Evolutionary conservation across 2,329 filamentous ascomycete species (phyloP).

Genomic region (Eutypella sp.): DNA sequence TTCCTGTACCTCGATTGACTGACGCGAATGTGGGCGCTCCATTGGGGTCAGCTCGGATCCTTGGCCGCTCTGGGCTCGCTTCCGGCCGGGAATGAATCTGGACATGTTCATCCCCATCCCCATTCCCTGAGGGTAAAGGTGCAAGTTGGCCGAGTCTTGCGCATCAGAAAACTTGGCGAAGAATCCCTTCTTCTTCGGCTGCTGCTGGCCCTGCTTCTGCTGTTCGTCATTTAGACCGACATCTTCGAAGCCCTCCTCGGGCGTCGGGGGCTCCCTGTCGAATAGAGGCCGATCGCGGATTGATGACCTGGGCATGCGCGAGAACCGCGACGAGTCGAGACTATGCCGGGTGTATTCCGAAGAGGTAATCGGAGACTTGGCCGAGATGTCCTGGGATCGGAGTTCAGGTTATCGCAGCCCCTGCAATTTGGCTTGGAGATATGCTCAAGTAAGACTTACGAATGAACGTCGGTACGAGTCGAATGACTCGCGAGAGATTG

Average conservation of each 20-base stretch:
- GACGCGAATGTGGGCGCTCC: slow-evolving; percentile 25
- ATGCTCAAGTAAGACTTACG: slow-evolving; percentile 49
- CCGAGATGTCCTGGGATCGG: slow-evolving; percentile 69
- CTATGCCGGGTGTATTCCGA: slow-evolving; percentile 66
- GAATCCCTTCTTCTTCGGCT: slow-evolving; percentile 69
- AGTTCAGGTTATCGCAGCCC: slow-evolving; percentile 4
- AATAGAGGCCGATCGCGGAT: slow-evolving; percentile 53
- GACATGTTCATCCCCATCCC: no score
- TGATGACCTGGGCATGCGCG: slow-evolving; percentile 57
- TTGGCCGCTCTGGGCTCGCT: slow-evolving; percentile 29
- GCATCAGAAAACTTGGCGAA: slow-evolving; percentile 74
- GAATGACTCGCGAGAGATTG: slow-evolving; percentile 93
- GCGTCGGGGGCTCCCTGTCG: slow-evolving; percentile 57
- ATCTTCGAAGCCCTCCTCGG: slow-evolving; percentile 83
- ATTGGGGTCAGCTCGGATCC: slow-evolving; percentile 27
- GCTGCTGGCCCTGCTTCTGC: slow-evolving; percentile 39
- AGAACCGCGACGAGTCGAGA: slow-evolving; percentile 68
- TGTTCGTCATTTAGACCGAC: slow-evolving; percentile 78
- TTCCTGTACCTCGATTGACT: slow-evolving; percentile 21
- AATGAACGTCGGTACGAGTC: slow-evolving; percentile 95
- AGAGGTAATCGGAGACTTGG: slow-evolving; percentile 68
- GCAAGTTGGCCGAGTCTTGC: slow-evolving; percentile 19
- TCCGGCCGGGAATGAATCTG: slow-evolving; percentile 29
- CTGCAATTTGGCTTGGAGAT: not conserved
- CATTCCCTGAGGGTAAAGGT: slow-evolving; percentile 10